Percentiles rank a stretch among this genome's conserved stretches.
Conservation (phyloP, 1,139 yeast genomes). For the Arxiozyma bovina region DNA sequence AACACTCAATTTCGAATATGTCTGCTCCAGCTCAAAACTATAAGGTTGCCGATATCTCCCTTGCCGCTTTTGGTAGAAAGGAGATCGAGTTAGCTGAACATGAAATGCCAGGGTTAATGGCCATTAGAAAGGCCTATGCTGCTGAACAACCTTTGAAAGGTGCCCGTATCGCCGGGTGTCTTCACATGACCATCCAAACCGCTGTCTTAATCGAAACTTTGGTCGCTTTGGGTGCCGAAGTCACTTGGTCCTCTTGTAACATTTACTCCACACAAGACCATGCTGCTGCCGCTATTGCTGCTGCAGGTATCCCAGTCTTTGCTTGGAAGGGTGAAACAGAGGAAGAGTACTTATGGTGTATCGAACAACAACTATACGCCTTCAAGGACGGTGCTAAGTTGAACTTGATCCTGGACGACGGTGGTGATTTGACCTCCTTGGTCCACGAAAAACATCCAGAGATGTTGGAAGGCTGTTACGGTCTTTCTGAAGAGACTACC, state of each 20-base stretch:
- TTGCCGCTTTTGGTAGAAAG: slow-evolving; percentile 99
- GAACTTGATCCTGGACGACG: slow-evolving; percentile 97
- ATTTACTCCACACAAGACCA: slow-evolving; percentile 99
- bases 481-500: slow-evolving; percentile 98
- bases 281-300: slow-evolving; percentile 99
- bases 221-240: slow-evolving; percentile 98
- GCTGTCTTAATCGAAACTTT: slow-evolving; percentile 98
- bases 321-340: slow-evolving; percentile 99
- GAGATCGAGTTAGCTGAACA: slow-evolving; percentile 98
- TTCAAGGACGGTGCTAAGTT: slow-evolving; percentile 95
- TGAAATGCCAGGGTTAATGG: slow-evolving; percentile 99
- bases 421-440: slow-evolving; percentile 97
- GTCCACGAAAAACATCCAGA: slow-evolving; percentile 99
- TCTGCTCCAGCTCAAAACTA: slow-evolving; percentile 60
- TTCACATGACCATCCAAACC: slow-evolving; percentile 99
- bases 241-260: slow-evolving; percentile 99
- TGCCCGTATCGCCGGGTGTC: slow-evolving; percentile 98
- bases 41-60: slow-evolving; percentile 97
- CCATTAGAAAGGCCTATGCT: slow-evolving; percentile 91
- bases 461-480: slow-evolving; percentile 90
- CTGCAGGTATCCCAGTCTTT: slow-evolving; percentile 97
- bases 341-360: slow-evolving; percentile 99
- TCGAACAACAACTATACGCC: slow-evolving; percentile 97
- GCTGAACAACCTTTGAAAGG: slow-evolving; percentile 92
- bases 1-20: slow-evolving; percentile 30